These are phyloP conservation scores for Candida krabiensis DNA, from an alignment of 805 yeast genomes.

Conservation along the genomic window DNA sequence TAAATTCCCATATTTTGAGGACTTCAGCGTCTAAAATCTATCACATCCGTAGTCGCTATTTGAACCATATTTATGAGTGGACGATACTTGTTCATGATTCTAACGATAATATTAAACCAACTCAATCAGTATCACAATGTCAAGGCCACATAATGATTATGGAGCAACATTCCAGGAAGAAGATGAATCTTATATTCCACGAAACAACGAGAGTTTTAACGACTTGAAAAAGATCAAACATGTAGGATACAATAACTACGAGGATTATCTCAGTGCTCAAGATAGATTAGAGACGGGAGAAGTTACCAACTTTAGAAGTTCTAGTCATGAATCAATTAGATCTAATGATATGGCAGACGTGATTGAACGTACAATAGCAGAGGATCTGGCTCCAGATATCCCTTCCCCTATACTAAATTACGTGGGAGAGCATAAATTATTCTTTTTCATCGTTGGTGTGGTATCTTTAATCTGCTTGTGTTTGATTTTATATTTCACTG, in stretches of 20 bases:
- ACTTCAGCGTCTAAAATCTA: no score
- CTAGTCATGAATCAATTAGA: background rate
- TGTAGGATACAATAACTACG: conserved; percentile 11
- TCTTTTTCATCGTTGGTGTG: conserved; percentile 4
- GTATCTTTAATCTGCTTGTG: conserved; percentile 12
- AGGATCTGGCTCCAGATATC: no score
- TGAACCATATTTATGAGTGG: no score
- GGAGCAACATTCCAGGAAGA: no score
- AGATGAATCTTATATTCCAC: conserved; percentile 1
- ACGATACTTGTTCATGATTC: no score
- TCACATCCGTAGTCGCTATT: no score
- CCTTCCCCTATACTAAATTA: no score
- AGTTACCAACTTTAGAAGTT: no score
- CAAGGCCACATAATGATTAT: no score
- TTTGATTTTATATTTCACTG: conserved; percentile 13
- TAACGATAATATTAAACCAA: no score
- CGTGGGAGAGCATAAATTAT: conserved; percentile 9
- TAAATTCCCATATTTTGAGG: no score
- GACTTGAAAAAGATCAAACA: conserved; percentile 2
- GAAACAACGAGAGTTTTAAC: conserved; percentile 1
- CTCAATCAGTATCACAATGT: no score
- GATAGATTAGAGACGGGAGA: conserved; percentile 10
- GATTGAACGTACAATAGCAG: conserved; percentile 10
- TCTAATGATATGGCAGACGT: conserved; percentile 10
- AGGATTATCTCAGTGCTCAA: conserved; percentile 13